Evolutionary conservation across 257 asterid genomes (phyloP).

Genomic region (Nicotiana otophora): DNA sequence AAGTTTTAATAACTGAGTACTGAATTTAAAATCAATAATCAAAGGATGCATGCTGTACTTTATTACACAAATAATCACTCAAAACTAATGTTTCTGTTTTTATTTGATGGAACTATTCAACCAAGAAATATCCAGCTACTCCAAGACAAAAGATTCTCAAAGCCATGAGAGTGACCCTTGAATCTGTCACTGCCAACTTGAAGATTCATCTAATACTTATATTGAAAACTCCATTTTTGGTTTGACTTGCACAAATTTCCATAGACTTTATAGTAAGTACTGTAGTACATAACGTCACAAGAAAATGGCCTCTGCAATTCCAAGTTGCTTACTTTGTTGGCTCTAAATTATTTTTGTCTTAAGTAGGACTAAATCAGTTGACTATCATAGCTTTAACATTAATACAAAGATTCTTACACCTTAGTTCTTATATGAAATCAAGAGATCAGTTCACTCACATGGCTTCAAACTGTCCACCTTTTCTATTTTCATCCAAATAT

Average conservation of each 20-base stretch:
- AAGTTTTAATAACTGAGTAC: too few relatives aligned
- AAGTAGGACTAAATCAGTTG: not conserved
- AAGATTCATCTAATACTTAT: conserved; percentile 28
- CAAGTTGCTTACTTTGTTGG: not conserved
- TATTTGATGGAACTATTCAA: not conserved
- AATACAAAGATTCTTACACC: not conserved
- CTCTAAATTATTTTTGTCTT: not conserved
- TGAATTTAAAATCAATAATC: too few relatives aligned
- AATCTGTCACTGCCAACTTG: conserved; percentile 14
- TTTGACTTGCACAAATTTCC: conserved; percentile 28
- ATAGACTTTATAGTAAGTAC: conserved; percentile 14
- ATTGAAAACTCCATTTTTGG: conserved; percentile 17
- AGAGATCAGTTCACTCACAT: conserved; percentile 14
- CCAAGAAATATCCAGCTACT: not conserved
- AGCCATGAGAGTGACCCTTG: conserved; percentile 23
- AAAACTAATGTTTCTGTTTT: not conserved
- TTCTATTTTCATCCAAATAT: conserved; percentile 60
- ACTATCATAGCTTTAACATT: not conserved
- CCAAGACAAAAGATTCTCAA: conserved; percentile 15
- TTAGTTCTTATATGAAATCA: not conserved
- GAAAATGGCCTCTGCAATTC: conserved; percentile 13
- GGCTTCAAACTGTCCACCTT: conserved; percentile 77
- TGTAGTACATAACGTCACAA: conserved; percentile 15
- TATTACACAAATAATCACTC: too few relatives aligned
- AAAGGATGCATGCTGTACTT: too few relatives aligned